Base-by-base conservation (phyloP, 2,329 filamentous ascomycete genomes). In the Ceratocystis eucalypticola region DNA sequence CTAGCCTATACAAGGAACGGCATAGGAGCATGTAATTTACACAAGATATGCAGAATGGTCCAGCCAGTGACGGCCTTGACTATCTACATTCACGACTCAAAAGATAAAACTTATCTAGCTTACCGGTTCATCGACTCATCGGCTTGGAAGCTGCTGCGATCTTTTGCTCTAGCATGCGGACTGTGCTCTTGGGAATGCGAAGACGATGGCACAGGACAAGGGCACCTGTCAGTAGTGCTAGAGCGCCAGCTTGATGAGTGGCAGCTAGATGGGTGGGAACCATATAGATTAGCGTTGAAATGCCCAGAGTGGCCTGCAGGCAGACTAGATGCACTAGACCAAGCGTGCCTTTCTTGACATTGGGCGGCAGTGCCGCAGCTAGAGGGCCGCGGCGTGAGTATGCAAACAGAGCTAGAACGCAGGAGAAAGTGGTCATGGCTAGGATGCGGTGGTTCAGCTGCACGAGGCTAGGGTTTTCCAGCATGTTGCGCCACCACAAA, bases 391-490 rank as follows among this genome's bases (percentile, higher is more conserved):
- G 85, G 69, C 89, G 85, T 3, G 88, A 84, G 76, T 92, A 97
- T n/a, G 84, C 83, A 75, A 87, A 95, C 8, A 99, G 81, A 3
- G 85, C 81, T 70, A 96, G 78, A 69, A 97, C 84, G 69, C 88
- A 83, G 65, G 84, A 88, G 75, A 96, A 96, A 0, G 93, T 96
- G 17, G 90, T 91, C 61, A 87, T 90, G 67, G 94, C 95, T 45
- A 97, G 82, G 71, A 96, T 89, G 57, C 95, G 88, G 79, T 99
- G 94, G 77, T 99, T 90, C 57, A 99, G 84, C 78, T 99, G 95
- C 1, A 97, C 95, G 30, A 95, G 84, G 17, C 89, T 92, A 2
- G 94, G 95, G 78, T 99, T 99, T 80, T 97, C 94, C 44, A 97
- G 86, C 81, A 95, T 88, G 77, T 99, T 99, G 73, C 94, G 87